phyloP scores from a whole-genome alignment of 805 yeast species.

The Blastobotrys mokoenaii region DNA sequence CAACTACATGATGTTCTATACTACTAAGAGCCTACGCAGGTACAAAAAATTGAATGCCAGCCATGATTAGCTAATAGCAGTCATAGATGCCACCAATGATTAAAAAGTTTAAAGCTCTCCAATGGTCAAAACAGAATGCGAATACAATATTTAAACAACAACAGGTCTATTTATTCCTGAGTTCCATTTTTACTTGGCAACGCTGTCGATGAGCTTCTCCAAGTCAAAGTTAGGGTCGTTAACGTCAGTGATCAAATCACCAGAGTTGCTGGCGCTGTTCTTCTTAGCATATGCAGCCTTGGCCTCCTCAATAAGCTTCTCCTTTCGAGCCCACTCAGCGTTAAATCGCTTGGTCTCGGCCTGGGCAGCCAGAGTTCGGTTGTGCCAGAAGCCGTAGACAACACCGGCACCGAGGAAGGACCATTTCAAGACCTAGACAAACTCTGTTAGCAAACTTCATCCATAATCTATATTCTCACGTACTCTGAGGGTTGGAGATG shows the following conservation, averaged over 20 bases:
- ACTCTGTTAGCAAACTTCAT: not conserved
- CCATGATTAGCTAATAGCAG: no score
- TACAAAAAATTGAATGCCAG: no score
- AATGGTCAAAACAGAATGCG: not conserved
- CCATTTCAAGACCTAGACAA: slow-evolving; percentile 77
- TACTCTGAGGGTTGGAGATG: slow-evolving; percentile 18
- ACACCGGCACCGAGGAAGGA: slow-evolving; percentile 84
- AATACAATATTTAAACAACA: no score
- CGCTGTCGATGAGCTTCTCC: slow-evolving; percentile 34
- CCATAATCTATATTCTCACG: slow-evolving; percentile 4
- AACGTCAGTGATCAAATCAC: slow-evolving; percentile 47
- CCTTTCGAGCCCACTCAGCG: slow-evolving; percentile 52
- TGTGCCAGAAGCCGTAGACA: slow-evolving; percentile 81
- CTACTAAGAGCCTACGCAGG: no score
- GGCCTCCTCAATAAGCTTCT: slow-evolving; percentile 77
- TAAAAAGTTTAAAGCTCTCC: no score
- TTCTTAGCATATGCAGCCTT: slow-evolving; percentile 77
- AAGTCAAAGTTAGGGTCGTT: slow-evolving; percentile 89
- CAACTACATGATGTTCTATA: no score
- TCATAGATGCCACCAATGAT: no score
- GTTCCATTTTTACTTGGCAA: slow-evolving; percentile 7
- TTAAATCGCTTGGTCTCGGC: slow-evolving; percentile 52
- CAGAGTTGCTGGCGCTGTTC: slow-evolving; percentile 31
- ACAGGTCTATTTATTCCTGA: no score
- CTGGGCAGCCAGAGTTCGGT: slow-evolving; percentile 53